Evolutionary conservation across 805 yeast species (phyloP), one percentile per base, ranked within the genome.

Genomic region (Ascoidea rubescens): DNA sequence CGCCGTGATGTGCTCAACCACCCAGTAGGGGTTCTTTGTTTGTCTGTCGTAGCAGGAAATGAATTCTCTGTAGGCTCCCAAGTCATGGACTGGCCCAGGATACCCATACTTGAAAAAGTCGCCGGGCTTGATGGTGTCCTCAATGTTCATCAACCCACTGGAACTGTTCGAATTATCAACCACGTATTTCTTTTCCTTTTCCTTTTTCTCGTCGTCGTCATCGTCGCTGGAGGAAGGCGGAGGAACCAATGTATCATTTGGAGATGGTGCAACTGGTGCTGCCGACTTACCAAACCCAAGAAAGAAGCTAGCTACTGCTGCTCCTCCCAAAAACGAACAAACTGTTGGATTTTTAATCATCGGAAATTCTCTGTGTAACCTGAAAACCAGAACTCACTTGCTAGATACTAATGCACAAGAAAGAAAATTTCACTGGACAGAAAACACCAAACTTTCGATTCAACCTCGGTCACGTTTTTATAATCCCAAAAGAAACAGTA

Each of bases 61-160:
- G 64, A 84, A 93, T 67, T 89, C 96, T 53, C 74, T 71, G 55
- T 87, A 74, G 8, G 71, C 77, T 53, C 79, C 79, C 54, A 91
- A 67, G 63, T 93, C 99, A 65, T 88, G 95, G 37, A 86, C 75
- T 0, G 98, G 98, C 1, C 96, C 96, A 0, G 98, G 99, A 61
- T 87, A 88, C 4, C 99, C 99, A 63, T 86, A 90, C 59, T 82
- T 81, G 71, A 37, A 37, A 10, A 37, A 37, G 8, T 37, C 43
- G 14, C 14, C 14, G 2, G 43, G 43, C 14, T 37, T 37, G 14
- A 37, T 37, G 14, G 8, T 14, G 8, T 37, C 43, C 14, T 37
- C 43, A 37, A 37, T 37, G 8, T 10, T 14, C 43, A 37, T 37
- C 14, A 37, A 14, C 4, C 43, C 8, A 37, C 14, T 37, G 4